These are phyloP conservation scores for Platanthera zijinensis DNA, from an alignment of 106 monocot species.

Conservation along the genomic window DNA sequence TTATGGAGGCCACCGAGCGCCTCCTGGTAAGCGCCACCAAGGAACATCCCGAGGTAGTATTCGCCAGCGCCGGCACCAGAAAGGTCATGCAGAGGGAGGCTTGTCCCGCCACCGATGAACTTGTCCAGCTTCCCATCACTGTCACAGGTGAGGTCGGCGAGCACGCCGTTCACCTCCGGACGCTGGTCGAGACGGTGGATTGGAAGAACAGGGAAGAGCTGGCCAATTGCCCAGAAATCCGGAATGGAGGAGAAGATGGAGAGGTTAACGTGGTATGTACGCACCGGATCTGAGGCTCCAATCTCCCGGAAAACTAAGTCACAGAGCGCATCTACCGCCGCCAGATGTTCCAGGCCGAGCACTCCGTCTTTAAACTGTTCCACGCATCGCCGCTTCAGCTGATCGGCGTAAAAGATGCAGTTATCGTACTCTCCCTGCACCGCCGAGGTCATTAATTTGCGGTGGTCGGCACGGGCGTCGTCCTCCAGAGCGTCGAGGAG, in stretches of 20 bases:
- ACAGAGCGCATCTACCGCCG: constrained; percentile 72
- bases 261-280: constrained; percentile 72
- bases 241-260: constrained; percentile 89
- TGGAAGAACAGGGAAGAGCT: constrained; percentile 80
- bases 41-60: constrained; percentile 95
- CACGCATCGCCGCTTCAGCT: constrained; percentile 58
- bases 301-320: constrained; percentile 56
- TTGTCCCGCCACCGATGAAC: constrained; percentile 61
- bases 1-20: constrained; percentile 94
- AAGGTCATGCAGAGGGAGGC: constrained; percentile 72
- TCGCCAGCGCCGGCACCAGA: constrained; percentile 15
- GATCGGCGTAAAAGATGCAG: constrained; percentile 38
- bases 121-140: constrained; percentile 80
- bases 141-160: constrained; percentile 90
- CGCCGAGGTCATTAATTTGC: constrained; percentile 53
- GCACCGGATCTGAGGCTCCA: constrained; percentile 22
- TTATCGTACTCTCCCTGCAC: constrained; percentile 45
- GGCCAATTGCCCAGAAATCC: constrained; percentile 94
- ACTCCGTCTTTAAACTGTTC: constrained; percentile 84
- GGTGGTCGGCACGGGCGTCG: constrained; percentile 47
- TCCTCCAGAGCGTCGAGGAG: constrained; percentile 43
- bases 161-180: constrained; percentile 51
- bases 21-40: constrained; percentile 99
- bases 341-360: constrained; percentile 77
- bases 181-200: constrained; percentile 79